Evolutionary conservation across 2,329 filamentous ascomycete genomes (phyloP).

Genomic region (Cucurbitaria berberidis): DNA sequence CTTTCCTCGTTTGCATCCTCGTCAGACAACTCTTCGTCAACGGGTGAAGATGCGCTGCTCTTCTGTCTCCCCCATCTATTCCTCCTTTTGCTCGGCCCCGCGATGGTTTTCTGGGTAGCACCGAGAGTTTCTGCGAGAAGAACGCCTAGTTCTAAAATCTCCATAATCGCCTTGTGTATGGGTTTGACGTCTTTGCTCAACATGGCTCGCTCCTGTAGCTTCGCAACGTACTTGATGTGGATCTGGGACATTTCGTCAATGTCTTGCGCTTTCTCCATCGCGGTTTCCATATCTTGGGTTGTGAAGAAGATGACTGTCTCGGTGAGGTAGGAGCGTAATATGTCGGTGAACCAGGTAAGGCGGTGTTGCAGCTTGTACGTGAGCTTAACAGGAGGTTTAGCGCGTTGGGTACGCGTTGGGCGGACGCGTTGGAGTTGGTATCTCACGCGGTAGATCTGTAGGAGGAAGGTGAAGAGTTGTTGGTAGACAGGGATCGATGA

Average conservation of each 20-base stretch:
- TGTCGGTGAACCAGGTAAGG: conserved; percentile 79
- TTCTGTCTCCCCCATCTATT: conserved; percentile 21
- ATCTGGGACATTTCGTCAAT: conserved; percentile 80
- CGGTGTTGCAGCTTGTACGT: conserved; percentile 67
- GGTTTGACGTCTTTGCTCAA: conserved; percentile 71
- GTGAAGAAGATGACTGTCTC: conserved; percentile 72
- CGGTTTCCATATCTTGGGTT: conserved; percentile 61
- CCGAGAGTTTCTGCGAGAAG: conserved; percentile 68
- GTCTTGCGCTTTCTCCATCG: conserved; percentile 68
- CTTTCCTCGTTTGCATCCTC: conserved; percentile 23
- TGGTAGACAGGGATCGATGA: conserved; percentile 71
- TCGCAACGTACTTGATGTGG: conserved; percentile 68
- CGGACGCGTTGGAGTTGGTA: conserved; percentile 66
- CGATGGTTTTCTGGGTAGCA: conserved; percentile 35
- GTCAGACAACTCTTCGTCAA: conserved; percentile 33
- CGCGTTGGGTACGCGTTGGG: conserved; percentile 26
- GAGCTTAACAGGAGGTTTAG: conserved; percentile 8
- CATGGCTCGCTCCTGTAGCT: conserved; percentile 71
- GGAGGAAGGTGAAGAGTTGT: conserved; percentile 73
- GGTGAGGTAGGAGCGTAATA: conserved; percentile 76
- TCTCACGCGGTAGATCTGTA: conserved; percentile 77
- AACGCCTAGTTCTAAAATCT: conserved; percentile 76
- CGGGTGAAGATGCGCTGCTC: conserved; percentile 19
- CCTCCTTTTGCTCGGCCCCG: conserved; percentile 39
- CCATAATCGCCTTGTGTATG: conserved; percentile 75